Base-by-base conservation (phyloP, 441 rosid genomes). In the Adansonia rubrostipa region DNA sequence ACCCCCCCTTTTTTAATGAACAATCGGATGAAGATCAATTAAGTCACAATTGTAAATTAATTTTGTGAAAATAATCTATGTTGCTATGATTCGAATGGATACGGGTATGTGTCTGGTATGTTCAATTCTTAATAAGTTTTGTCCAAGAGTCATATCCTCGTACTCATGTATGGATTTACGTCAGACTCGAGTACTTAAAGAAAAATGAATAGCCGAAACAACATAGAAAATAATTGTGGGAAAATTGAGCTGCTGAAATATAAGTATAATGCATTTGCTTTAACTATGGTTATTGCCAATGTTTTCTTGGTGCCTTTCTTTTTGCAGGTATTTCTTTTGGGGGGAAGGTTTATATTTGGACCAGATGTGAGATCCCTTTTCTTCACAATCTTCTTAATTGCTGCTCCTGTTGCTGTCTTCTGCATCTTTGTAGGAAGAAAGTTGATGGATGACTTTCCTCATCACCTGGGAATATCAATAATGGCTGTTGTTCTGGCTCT, bases 341-440 rank as follows among this genome's bases (percentile, higher is more conserved):
- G 80, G 58, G 99, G 98, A 77, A 91, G 99, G 85, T 89, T 95
- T 69, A 87, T 95, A 79, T 95, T 92, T 88, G 99, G 99, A 84
- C 99, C 99, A 1, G 99, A 95, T 87, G 96, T 88, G 44, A 87
- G 94, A 77, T 93, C 97, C 1, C 79, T 95, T 67, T 86, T 89
- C 74, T 80, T 95, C 28, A 87, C 96, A 28, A 48, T 95, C 85
- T 85, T 88, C 86, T 85, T 95, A 77, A 89, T 92, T 68, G 91
- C 90, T 53, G 93, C 87, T 81, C 98, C 97, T 19, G 83, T 89
- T 72, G 82, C 76, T 28, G 45, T 92, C 62, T 95, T 95, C 89
- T 95, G 96, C 77, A 79, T 90, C 61, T 95, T 91, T 72, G 92
- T 92, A 1, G 95, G 87, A 13, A 81, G 89, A 79, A 93, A 90